Base-by-base conservation (phyloP, 768 basidiomycete genomes). In the Tricholoma flavovirens region DNA sequence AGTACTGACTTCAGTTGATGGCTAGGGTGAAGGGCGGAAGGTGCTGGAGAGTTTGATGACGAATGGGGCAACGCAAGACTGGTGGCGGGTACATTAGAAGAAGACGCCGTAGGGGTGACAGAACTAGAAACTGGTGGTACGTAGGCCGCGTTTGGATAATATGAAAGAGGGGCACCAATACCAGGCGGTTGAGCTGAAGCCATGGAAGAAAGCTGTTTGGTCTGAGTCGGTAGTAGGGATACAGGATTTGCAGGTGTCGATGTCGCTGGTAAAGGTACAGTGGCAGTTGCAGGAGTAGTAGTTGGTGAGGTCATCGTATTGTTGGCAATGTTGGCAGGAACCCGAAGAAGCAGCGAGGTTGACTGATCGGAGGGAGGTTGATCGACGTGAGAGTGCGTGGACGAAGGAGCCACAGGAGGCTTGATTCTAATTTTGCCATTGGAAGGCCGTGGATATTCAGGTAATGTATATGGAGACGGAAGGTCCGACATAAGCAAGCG, bases 401-500 rank as follows among this genome's bases (percentile, higher is more conserved):
- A 59, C 10, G 72, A 59, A 42, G 74, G 71, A 9, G 73, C 63
- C n/a, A 73, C 61, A 17, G 69, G 61, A n/a, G 86, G 81, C 62
- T 82, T 89, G 38, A 92, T 78, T 67, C 83, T 90, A 55, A 93
- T 87, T 72, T 86, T 93, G 14, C 78, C 77, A 40, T 69, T 62
- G 5, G 82, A 73, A 3, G 78, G 69, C 59, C 81, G 80, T 24
- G 80, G 59, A 61, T 90, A 89, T 57, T 84, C 79, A 11, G 83
- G 73, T 46, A 91, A 75, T n/a, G 83, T 59, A 64, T 79, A 79
- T 1, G 85, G 86, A 1, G 81, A 61, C 1, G 90, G 90, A 15
- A 93, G 75, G 66, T 91, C 90, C 7, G 88, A 77, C 86, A 92
- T 86, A 14, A 92, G 69, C 60, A 82, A 77, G 22, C 83, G 82